phyloP scores from a whole-genome alignment of 2,329 filamentous ascomycete species.

The Didymella segeticola region DNA sequence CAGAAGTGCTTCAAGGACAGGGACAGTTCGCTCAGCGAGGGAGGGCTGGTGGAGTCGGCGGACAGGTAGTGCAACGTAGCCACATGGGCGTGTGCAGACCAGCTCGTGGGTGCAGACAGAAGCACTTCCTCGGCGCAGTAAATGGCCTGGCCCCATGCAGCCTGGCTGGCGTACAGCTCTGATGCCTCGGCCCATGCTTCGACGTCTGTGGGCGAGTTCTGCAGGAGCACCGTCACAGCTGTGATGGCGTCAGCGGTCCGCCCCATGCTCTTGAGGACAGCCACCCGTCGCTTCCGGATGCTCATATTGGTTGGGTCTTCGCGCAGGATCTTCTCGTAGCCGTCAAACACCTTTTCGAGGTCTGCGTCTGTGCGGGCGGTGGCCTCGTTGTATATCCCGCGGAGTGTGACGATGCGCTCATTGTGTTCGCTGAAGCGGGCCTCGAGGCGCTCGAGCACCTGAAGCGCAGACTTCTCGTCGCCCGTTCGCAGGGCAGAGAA shows the following conservation, averaged over 20 bases:
- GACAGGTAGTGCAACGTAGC: conserved; percentile 84
- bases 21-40: conserved; percentile 56
- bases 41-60: conserved; percentile 36
- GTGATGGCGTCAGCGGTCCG: conserved; percentile 74
- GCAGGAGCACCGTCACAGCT: conserved; percentile 76
- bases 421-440: conserved; percentile 83
- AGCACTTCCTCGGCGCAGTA: conserved; percentile 91
- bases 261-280: conserved; percentile 77
- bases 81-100: conserved; percentile 91
- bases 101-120: conserved; percentile 85
- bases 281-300: conserved; percentile 81
- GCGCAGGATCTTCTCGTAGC: conserved; percentile 78
- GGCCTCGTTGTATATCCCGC: conserved; percentile 85
- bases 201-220: conserved; percentile 85
- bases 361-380: conserved; percentile 70
- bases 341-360: conserved; percentile 72
- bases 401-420: conserved; percentile 83
- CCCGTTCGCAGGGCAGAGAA: conserved; percentile 83
- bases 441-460: conserved; percentile 75
- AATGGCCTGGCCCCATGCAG: conserved; percentile 80
- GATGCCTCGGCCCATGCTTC: conserved; percentile 94
- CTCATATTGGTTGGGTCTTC: conserved; percentile 82
- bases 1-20: conserved; percentile 86
- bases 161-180: conserved; percentile 83
- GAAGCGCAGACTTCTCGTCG: conserved; percentile 79